These are phyloP conservation scores for Yamadazyma sp. DNA, from an alignment of 1,139 yeast genomes.

Conservation along the genomic window DNA sequence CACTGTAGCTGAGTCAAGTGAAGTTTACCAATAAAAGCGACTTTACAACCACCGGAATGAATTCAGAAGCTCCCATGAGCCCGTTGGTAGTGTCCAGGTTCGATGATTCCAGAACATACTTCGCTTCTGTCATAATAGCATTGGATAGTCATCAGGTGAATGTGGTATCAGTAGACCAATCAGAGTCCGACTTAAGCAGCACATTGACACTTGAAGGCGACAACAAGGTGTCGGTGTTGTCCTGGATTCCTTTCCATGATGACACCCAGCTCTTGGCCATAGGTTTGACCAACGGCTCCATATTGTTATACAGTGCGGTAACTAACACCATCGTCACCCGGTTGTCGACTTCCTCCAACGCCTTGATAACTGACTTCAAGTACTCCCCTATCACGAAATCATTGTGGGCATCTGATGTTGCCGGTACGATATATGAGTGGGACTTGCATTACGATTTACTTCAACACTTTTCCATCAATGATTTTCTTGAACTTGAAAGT, in stretches of 20 bases:
- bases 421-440: constrained; percentile 67
- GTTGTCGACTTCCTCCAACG: constrained; percentile 50
- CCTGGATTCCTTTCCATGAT: constrained; percentile 52
- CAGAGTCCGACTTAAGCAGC: constrained; percentile 35
- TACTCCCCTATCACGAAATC: constrained; percentile 41
- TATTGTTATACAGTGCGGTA: constrained; percentile 67
- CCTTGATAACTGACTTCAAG: constrained; percentile 55
- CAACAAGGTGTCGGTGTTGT: constrained; percentile 48
- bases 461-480: constrained; percentile 44
- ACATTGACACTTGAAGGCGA: constrained; percentile 57
- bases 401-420: constrained; percentile 65
- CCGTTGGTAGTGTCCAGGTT: constrained; percentile 40
- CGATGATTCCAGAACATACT: constrained; percentile 56
- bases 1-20: not conserved
- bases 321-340: constrained; percentile 55
- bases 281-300: constrained; percentile 65
- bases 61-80: constrained; percentile 8
- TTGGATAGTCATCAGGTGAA: constrained; percentile 74
- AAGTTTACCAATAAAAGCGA: not conserved
- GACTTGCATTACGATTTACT: constrained; percentile 46
- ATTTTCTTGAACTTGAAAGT: constrained; percentile 29
- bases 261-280: constrained; percentile 53
- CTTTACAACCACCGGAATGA: not conserved
- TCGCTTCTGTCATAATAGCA: constrained; percentile 69
- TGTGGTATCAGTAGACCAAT: constrained; percentile 50